Evolutionary conservation across 2,329 filamentous ascomycete genomes (phyloP), one percentile per base, ranked within the genome.

Genomic region (Sclerotinia minor): DNA sequence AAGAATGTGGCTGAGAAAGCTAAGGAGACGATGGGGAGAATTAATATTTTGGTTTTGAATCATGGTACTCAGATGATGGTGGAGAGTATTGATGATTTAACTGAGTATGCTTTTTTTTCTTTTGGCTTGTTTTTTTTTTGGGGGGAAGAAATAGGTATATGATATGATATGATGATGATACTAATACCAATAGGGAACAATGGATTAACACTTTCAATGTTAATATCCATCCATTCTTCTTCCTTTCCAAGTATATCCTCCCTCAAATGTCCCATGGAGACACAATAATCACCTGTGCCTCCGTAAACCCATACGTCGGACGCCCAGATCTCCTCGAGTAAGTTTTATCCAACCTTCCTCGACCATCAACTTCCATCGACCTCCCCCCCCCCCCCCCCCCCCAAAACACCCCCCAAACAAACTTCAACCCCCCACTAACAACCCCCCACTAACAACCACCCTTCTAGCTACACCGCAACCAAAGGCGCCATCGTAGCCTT

Each of bases 201-300:
- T 95, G 91, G 91, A 74, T 89, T 64, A 82, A 88, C 69, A 94
- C 91, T 0, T 94, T 96, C 80, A 83, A 92, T 78, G 91, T 88
- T 59, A 96, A 95, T 80, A 93, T 95, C 75, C 89, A 94, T 78
- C 85, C 90, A 4, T 89, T 87, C 81, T 95, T 93, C 82, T 94
- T 88, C 80, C 82, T 94, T 47, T 84, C 91, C 69, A 95, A 95
- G 78, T 92, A 94, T 75, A 80, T 84, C 17, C 82, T 95, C 15
- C 87, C 87, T 0, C 89, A 94, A 78, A 90, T 95, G 87, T 85
- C 86, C 75, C 78, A 79, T n/a, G 92, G 92, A 47, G 84, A 87
- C 67, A 88, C 87, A 35, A 92, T 96, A 77, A 92, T 96, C 83
- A 95, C 94, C 81, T 93, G 92, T 76, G 88, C 91, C 55, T 93